phyloP scores from a whole-genome alignment of 208 protist species.

The Vickermania spadyakhi region DNA sequence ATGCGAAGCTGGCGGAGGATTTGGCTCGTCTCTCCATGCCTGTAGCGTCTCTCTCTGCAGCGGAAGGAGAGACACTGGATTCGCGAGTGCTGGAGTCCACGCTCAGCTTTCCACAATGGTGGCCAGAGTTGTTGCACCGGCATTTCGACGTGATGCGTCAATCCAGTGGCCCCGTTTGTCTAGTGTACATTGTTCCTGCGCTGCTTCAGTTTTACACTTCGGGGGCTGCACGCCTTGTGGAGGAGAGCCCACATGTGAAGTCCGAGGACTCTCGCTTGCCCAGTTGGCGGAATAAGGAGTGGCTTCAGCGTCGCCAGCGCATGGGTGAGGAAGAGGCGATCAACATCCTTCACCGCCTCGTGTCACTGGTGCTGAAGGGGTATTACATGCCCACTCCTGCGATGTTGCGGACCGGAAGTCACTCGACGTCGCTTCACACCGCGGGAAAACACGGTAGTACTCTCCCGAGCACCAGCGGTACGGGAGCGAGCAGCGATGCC shows the following conservation, averaged over 20 bases:
- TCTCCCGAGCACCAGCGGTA: not conserved
- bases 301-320: not conserved
- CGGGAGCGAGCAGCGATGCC: not conserved
- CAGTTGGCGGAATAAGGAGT: not conserved
- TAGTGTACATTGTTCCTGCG: slow-evolving; percentile 27
- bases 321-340: slow-evolving; percentile 15
- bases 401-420: not conserved
- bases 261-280: not conserved
- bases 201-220: not conserved
- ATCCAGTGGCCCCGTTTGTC: slow-evolving; percentile 39
- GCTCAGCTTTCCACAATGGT: slow-evolving; percentile 71
- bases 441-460: no score
- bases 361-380: slow-evolving; percentile 23
- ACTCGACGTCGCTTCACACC: not conserved
- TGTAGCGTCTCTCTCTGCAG: slow-evolving; percentile 50
- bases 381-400: slow-evolving; percentile 15
- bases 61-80: slow-evolving; percentile 34
- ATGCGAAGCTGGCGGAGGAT: not conserved
- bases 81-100: slow-evolving; percentile 45
- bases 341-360: slow-evolving; percentile 22
- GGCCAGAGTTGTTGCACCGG: slow-evolving; percentile 50
- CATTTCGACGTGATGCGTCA: slow-evolving; percentile 33
- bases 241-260: not conserved
- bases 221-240: not conserved
- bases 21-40: slow-evolving; percentile 7